A percentile compares a stretch with the other conserved stretches of the same genome.
Evolutionary conservation across 768 basidiomycete species (phyloP).

Genomic region (Lentinula lateritia): DNA sequence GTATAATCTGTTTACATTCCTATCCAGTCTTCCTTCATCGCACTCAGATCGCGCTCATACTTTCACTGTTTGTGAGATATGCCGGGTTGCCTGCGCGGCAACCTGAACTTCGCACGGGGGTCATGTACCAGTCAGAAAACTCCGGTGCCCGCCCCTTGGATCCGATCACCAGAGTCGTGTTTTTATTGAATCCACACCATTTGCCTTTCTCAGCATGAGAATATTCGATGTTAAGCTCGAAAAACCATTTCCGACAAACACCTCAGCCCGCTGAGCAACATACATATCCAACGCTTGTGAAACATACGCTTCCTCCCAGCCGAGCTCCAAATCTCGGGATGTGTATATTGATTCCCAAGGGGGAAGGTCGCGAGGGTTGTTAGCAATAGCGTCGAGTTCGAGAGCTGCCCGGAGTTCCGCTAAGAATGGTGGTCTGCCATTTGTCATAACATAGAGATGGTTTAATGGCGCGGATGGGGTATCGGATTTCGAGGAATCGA

Average conservation of each 20-base stretch:
- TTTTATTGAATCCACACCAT: conserved; percentile 18
- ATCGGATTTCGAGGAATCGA: conserved; percentile 6
- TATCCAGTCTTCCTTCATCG: too few relatives aligned
- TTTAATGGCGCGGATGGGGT: background rate
- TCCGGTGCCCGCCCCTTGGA: too few relatives aligned
- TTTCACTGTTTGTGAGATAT: too few relatives aligned
- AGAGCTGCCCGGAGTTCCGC: conserved; percentile 37
- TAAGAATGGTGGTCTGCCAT: conserved; percentile 49
- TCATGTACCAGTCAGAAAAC: too few relatives aligned
- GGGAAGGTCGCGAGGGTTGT: conserved; percentile 14
- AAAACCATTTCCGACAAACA: conserved; percentile 65
- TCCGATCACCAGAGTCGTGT: conserved; percentile 26
- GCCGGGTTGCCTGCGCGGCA: too few relatives aligned
- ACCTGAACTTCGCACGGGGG: too few relatives aligned
- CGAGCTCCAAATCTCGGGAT: conserved; percentile 48
- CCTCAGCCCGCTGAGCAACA: conserved; percentile 55
- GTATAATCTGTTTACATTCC: too few relatives aligned
- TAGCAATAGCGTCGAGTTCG: conserved; percentile 8
- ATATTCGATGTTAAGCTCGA: conserved; percentile 35
- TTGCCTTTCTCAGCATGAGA: conserved; percentile 29
- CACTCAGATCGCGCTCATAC: too few relatives aligned
- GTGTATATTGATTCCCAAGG: conserved; percentile 46
- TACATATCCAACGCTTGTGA: conserved; percentile 65
- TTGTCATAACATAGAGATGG: conserved; percentile 59
- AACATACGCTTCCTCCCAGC: conserved; percentile 51